phyloP scores from a whole-genome alignment of 179 eudicot species.

The Corrigiola litoralis region DNA sequence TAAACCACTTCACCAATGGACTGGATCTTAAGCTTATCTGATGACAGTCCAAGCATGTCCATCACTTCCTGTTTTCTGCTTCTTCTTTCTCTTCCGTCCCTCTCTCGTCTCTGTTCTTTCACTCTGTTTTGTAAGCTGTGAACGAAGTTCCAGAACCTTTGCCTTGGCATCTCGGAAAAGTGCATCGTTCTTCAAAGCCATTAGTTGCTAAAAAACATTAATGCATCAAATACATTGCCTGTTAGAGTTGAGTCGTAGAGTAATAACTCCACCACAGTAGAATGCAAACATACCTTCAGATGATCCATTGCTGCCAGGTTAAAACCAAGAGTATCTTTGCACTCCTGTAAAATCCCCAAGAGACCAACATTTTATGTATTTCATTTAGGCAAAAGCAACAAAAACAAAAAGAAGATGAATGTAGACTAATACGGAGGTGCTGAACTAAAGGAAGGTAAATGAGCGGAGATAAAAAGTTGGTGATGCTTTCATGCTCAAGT shows the following conservation, averaged over 20 bases:
- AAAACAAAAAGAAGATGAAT: too few species aligned
- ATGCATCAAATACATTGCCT: background rate
- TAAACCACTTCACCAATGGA: background rate
- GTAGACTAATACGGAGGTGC: too few species aligned
- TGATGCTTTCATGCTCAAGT: too few species aligned
- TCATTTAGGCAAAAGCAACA: background rate
- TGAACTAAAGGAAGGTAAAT: too few species aligned
- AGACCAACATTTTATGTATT: background rate
- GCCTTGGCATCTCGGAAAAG: constrained; percentile 77
- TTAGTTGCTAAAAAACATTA: constrained; percentile 63
- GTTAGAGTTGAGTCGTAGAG: background rate
- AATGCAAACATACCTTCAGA: constrained; percentile 49
- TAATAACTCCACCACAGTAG: background rate
- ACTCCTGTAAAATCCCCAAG: constrained; percentile 46
- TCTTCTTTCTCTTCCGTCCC: constrained; percentile 73
- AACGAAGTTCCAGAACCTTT: constrained; percentile 65
- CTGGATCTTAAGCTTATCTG: constrained; percentile 15
- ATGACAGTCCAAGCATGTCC: constrained; percentile 43
- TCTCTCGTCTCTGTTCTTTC: constrained; percentile 45
- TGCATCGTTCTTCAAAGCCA: constrained; percentile 67
- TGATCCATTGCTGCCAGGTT: constrained; percentile 98
- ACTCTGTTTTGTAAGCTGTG: constrained; percentile 44
- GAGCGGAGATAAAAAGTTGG: too few species aligned
- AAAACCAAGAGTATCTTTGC: constrained; percentile 86
- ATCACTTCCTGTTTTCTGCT: constrained; percentile 51